A percentile compares a stretch with the other conserved stretches of the same genome.
phyloP scores from a whole-genome alignment of 139 green algal genomes.

The Penium margaritaceum region DNA sequence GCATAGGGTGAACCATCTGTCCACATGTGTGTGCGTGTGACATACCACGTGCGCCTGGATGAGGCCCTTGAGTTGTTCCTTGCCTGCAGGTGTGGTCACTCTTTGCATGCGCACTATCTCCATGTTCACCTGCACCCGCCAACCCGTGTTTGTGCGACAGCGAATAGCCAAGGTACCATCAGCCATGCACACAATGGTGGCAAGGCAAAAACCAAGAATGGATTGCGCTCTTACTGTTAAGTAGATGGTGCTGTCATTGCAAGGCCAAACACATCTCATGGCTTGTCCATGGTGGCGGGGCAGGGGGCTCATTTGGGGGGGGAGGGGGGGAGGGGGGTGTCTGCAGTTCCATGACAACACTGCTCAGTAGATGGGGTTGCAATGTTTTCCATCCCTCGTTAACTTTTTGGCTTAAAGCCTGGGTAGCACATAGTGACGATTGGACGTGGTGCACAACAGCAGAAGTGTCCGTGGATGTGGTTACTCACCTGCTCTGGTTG shows the following conservation, averaged over 20 bases:
- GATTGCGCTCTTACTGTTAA: background rate
- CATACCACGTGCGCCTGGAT: constrained; percentile 63
- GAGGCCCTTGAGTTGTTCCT: constrained; percentile 76
- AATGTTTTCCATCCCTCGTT: too few relatives aligned
- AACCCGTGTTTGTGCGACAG: too few relatives aligned
- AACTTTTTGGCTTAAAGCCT: too few relatives aligned
- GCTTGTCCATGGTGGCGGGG: background rate
- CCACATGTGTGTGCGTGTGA: background rate
- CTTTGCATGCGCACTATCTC: constrained; percentile 92
- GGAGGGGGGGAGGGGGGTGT: too few relatives aligned
- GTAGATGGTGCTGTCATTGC: background rate
- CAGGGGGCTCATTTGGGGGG: background rate
- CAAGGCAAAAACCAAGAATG: background rate
- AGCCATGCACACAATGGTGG: background rate
- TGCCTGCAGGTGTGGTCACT: constrained; percentile 72
- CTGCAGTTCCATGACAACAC: too few relatives aligned
- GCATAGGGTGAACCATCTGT: background rate
- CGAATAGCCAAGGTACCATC: background rate
- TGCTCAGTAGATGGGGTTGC: too few relatives aligned
- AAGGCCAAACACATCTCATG: background rate
- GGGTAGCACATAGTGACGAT: too few relatives aligned
- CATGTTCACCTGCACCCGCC: constrained; percentile 70
- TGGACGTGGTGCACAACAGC: too few relatives aligned
- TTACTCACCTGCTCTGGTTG: too few relatives aligned
- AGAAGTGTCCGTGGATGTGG: too few relatives aligned